Evolutionary conservation across 768 basidiomycete genomes (phyloP).

Genomic region (Rhizopogon vulgaris): DNA sequence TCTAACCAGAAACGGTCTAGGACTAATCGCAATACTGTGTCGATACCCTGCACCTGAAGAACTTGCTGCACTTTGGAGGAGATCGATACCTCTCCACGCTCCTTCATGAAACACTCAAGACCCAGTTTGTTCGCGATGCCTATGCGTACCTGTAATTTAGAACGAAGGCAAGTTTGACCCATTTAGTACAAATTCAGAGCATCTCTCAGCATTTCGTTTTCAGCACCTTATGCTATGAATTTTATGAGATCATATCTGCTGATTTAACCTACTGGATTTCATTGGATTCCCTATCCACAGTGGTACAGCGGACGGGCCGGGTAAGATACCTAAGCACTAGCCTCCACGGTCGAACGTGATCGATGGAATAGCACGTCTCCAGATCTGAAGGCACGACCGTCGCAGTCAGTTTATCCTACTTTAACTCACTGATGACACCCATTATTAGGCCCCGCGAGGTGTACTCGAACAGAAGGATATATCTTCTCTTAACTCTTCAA

Average conservation of each 20-base stretch:
- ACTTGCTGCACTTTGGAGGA: slow-evolving; percentile 93
- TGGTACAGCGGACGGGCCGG: too few species aligned
- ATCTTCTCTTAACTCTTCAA: too few species aligned
- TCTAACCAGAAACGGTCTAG: slow-evolving; percentile 81
- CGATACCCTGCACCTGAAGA: slow-evolving; percentile 98
- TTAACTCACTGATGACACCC: background rate
- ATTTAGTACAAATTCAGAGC: too few species aligned
- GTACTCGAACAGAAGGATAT: background rate
- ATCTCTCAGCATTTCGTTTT: too few species aligned
- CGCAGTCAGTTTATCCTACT: background rate
- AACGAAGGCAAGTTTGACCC: slow-evolving; percentile 99
- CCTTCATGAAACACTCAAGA: slow-evolving; percentile 93
- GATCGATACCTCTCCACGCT: slow-evolving; percentile 98
- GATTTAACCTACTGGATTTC: too few species aligned
- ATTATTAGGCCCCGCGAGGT: background rate
- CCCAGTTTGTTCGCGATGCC: slow-evolving; percentile 91
- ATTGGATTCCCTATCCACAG: too few species aligned
- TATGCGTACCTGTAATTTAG: slow-evolving; percentile 62
- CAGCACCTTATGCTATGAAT: too few species aligned
- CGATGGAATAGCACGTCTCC: background rate
- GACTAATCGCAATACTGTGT: slow-evolving; percentile 96
- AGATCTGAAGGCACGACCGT: too few species aligned
- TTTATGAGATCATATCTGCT: too few species aligned
- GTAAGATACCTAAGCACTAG: too few species aligned
- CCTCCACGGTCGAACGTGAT: too few species aligned